phyloP scores from a whole-genome alignment of 495 filamentous ascomycete species.

The Neurospora sp. region DNA sequence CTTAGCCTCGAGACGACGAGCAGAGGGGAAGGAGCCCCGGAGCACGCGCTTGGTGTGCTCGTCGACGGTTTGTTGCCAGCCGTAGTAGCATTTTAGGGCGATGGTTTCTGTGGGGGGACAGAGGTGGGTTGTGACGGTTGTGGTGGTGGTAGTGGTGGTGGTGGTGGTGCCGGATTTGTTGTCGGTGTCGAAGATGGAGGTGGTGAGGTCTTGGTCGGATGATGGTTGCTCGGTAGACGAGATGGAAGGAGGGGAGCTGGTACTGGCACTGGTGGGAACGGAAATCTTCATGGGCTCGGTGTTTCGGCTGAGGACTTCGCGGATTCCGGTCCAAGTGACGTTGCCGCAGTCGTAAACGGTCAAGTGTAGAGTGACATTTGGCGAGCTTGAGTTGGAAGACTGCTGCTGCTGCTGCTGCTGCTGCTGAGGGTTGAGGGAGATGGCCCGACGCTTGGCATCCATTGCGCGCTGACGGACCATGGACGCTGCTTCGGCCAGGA shows the following conservation, averaged over 20 bases:
- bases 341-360: slow-evolving; percentile 84
- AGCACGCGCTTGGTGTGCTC: slow-evolving; percentile 82
- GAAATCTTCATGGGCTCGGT: slow-evolving; percentile 45
- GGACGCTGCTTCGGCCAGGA: slow-evolving; percentile 75
- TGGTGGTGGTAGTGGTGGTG: neutral
- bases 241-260: neutral
- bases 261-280: slow-evolving; percentile 14
- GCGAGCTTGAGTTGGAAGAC: neutral
- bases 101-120: slow-evolving; percentile 65
- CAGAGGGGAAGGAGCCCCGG: slow-evolving; percentile 58
- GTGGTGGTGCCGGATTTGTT: neutral
- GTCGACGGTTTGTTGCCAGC: slow-evolving; percentile 88
- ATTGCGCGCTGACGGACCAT: slow-evolving; percentile 57
- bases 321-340: slow-evolving; percentile 87
- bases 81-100: slow-evolving; percentile 84
- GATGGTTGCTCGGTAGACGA: neutral
- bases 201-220: neutral
- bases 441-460: slow-evolving; percentile 33
- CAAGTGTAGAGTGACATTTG: slow-evolving; percentile 56
- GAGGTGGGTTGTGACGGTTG: slow-evolving; percentile 2
- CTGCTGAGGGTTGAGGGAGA: slow-evolving; percentile 14
- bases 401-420: neutral
- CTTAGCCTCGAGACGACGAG: slow-evolving; percentile 67
- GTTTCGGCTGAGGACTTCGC: slow-evolving; percentile 77
- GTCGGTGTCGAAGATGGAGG: neutral